phyloP scores from a whole-genome alignment of 2,329 filamentous ascomycete species.

The Trichoderma sp. region DNA sequence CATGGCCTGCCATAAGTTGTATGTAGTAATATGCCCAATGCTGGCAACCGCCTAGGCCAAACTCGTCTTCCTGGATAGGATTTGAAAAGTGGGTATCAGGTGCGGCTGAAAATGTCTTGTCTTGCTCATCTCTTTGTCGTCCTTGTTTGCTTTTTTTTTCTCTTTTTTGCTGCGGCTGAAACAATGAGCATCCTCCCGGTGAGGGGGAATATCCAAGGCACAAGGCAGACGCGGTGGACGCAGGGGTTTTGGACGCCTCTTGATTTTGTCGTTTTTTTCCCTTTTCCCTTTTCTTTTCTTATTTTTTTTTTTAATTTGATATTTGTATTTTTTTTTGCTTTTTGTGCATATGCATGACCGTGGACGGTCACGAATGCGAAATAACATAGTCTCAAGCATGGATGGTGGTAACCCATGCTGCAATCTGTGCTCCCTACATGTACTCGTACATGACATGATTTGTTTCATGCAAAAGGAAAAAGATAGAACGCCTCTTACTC shows the following conservation, averaged over 20 bases:
- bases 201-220: background rate
- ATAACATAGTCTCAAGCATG: background rate
- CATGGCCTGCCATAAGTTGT: background rate
- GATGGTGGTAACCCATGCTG: conserved; percentile 1
- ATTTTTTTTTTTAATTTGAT: background rate
- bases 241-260: background rate
- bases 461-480: background rate
- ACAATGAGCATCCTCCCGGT: background rate
- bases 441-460: background rate
- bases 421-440: background rate
- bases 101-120: conserved; percentile 11
- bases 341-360: background rate
- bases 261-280: background rate
- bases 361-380: background rate
- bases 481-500: background rate
- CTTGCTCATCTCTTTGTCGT: background rate
- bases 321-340: background rate
- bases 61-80: background rate
- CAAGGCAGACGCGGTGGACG: background rate
- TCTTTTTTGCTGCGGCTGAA: background rate
- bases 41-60: background rate
- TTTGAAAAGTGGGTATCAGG: background rate
- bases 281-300: too few relatives aligned
- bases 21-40: background rate
- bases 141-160: background rate